These are phyloP conservation scores for Skeletonema menzelii DNA, from an alignment of 108 stramenopile species.

Conservation along the genomic window DNA sequence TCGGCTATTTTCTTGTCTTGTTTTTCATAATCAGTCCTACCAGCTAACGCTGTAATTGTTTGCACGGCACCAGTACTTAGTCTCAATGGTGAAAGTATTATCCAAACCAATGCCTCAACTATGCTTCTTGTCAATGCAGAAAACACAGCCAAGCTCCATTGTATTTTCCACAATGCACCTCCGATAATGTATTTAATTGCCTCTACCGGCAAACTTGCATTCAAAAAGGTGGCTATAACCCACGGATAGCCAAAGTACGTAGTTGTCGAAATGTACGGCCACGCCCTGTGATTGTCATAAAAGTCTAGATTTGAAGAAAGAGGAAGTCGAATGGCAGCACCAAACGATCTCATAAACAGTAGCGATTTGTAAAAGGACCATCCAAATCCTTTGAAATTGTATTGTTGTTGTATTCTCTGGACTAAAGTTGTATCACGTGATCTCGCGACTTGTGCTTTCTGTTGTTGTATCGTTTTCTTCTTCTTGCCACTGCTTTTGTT, in stretches of 20 bases:
- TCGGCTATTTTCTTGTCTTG: conserved; percentile 1
- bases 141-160: conserved; percentile 24
- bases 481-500: background rate
- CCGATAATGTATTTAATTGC: conserved; percentile 58
- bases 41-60: background rate
- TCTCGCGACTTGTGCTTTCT: background rate
- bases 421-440: background rate
- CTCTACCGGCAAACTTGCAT: conserved; percentile 65
- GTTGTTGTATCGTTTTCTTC: conserved; percentile 3
- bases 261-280: conserved; percentile 53
- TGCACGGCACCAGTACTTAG: conserved; percentile 6
- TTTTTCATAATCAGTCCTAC: background rate
- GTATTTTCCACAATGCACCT: conserved; percentile 30
- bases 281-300: conserved; percentile 59
- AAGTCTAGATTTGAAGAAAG: conserved; percentile 62
- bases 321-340: conserved; percentile 63
- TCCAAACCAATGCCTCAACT: conserved; percentile 15
- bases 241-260: conserved; percentile 65
- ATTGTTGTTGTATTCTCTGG: conserved; percentile 50
- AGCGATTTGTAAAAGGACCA: conserved; percentile 69
- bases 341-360: conserved; percentile 46
- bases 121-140: conserved; percentile 28
- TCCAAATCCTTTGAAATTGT: conserved; percentile 80
- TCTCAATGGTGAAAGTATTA: conserved; percentile 22
- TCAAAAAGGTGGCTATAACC: conserved; percentile 49